These are phyloP conservation scores for Ochetophila trinervis DNA, from an alignment of 306 rosid genomes.

Conservation along the genomic window DNA sequence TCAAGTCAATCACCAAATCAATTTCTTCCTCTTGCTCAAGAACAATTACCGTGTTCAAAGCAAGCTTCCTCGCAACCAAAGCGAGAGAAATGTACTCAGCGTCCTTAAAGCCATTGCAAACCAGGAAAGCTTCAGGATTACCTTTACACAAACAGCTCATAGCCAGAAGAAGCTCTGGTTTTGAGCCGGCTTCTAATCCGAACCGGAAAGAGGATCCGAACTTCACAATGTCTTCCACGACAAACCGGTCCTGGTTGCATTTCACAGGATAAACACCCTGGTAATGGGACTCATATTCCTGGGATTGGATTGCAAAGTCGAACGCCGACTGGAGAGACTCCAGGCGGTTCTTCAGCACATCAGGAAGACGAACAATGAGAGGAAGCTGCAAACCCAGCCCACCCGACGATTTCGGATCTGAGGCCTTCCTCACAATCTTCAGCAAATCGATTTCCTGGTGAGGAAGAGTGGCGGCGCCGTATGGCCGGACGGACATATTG, in stretches of 20 bases:
- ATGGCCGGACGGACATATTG: constrained; percentile 58
- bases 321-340: constrained; percentile 77
- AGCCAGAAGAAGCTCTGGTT: constrained; percentile 82
- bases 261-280: constrained; percentile 94
- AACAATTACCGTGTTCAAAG: constrained; percentile 72
- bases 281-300: constrained; percentile 64
- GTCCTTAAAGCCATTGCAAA: constrained; percentile 85
- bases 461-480: constrained; percentile 52
- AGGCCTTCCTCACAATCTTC: constrained; percentile 68
- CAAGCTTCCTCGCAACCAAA: constrained; percentile 63
- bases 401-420: constrained; percentile 59
- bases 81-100: constrained; percentile 69
- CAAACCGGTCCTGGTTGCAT: constrained; percentile 85
- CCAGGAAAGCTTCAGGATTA: constrained; percentile 50
- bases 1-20: constrained; percentile 59
- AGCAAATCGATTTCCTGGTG: constrained; percentile 90
- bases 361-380: constrained; percentile 70
- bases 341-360: constrained; percentile 65
- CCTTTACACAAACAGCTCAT: constrained; percentile 92
- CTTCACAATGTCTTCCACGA: constrained; percentile 78
- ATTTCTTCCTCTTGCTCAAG: constrained; percentile 87
- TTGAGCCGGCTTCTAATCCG: constrained; percentile 90
- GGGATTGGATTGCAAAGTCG: constrained; percentile 55
- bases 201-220: constrained; percentile 69
- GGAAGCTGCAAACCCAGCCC: constrained; percentile 84